Conservation (phyloP, 2,329 filamentous ascomycete species). For the Paecilomyces dactylethromorphus region DNA sequence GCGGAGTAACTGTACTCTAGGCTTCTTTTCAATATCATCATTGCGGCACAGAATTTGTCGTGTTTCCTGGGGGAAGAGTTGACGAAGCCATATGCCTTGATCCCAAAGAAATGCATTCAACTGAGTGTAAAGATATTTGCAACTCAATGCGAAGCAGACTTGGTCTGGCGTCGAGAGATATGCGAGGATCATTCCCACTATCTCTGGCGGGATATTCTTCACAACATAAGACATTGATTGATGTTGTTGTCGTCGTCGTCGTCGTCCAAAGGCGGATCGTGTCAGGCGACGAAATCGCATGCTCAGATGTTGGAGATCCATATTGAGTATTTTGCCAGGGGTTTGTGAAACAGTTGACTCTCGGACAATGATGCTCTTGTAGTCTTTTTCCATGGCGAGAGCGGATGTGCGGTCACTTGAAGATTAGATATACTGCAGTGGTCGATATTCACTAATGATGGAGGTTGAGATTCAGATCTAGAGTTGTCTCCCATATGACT, state of each 20-base stretch:
- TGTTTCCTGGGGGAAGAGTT: background rate
- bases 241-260: too few relatives aligned
- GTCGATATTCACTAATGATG: constrained; percentile 27
- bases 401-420: constrained; percentile 46
- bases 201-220: background rate
- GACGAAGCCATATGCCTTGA: background rate
- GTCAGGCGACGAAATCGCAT: background rate
- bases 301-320: background rate
- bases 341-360: constrained; percentile 24
- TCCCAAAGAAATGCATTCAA: background rate
- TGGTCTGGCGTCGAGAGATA: background rate
- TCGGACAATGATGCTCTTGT: constrained; percentile 38
- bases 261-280: background rate
- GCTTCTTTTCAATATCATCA: background rate
- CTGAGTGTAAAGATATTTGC: background rate
- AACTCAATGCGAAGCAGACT: background rate
- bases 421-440: constrained; percentile 52
- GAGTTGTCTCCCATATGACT: background rate
- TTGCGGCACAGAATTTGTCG: background rate
- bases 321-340: background rate
- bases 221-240: background rate
- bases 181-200: background rate
- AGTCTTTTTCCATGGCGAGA: constrained; percentile 52
- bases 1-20: background rate
- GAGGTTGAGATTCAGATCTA: background rate